Percentiles rank a stretch among this genome's conserved stretches.
Evolutionary conservation across 345 rosid species (phyloP).

Genomic region (Aethionema arabicum): DNA sequence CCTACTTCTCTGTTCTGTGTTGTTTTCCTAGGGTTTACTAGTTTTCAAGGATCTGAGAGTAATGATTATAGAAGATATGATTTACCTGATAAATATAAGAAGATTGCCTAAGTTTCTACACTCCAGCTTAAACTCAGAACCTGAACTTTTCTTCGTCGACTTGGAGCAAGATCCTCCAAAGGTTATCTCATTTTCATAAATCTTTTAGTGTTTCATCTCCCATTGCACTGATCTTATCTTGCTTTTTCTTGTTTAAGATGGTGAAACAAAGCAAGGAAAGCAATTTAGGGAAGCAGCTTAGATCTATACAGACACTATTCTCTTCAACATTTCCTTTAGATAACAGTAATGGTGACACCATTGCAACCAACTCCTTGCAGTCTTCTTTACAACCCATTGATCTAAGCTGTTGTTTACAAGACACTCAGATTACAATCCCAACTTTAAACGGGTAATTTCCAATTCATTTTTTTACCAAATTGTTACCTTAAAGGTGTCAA

Average conservation of each 20-base stretch:
- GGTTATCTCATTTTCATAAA: constrained; percentile 41
- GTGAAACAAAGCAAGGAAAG: constrained; percentile 45
- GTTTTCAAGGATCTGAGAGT: constrained; percentile 59
- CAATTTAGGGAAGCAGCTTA: constrained; percentile 49
- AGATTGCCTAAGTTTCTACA: constrained; percentile 55
- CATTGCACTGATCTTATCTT: constrained; percentile 18
- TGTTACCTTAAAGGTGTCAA: background rate
- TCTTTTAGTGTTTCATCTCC: background rate
- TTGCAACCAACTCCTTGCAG: constrained; percentile 37
- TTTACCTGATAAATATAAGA: constrained; percentile 65
- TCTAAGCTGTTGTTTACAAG: constrained; percentile 71
- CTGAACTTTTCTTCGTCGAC: constrained; percentile 55
- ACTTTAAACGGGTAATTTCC: constrained; percentile 73
- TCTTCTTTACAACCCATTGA: constrained; percentile 57
- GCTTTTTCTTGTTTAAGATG: constrained; percentile 51
- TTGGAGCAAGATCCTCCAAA: constrained; percentile 88
- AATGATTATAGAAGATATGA: constrained; percentile 87
- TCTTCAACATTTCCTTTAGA: constrained; percentile 45
- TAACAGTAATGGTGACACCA: constrained; percentile 33
- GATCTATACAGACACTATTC: constrained; percentile 57
- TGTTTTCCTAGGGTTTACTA: constrained; percentile 50
- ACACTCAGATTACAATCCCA: constrained; percentile 75
- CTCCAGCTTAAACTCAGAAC: constrained; percentile 57
- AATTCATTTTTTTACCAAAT: constrained; percentile 8
- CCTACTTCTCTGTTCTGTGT: constrained; percentile 10